Conservation (phyloP, 2,329 filamentous ascomycete genomes). For the Sporothrix schenckii region DNA sequence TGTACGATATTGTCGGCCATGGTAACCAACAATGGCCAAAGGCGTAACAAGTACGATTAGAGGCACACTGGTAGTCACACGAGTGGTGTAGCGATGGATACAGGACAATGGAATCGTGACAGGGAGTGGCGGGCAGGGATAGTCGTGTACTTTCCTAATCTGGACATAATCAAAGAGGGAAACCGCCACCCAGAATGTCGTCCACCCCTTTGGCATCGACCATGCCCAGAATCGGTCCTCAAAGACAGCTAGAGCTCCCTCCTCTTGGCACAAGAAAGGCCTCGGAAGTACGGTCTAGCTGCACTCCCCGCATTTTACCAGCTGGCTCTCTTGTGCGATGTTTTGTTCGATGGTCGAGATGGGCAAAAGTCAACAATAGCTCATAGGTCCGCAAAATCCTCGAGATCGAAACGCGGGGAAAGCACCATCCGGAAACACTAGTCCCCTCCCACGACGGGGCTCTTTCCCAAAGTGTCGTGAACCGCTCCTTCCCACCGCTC, state of each 20-base stretch:
- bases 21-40: background rate
- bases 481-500: background rate
- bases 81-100: background rate
- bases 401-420: constrained; percentile 16
- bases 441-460: constrained; percentile 1
- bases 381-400: background rate
- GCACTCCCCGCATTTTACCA: background rate
- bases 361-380: background rate
- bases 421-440: background rate
- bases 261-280: background rate
- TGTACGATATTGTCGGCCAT: background rate
- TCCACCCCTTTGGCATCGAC: background rate
- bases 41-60: no score
- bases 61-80: background rate
- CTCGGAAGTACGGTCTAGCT: background rate
- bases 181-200: constrained; percentile 5
- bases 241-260: background rate
- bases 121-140: background rate
- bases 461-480: constrained; percentile 8
- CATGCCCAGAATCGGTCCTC: background rate
- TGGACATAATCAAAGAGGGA: background rate
- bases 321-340: background rate
- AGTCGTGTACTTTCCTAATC: constrained; percentile 16
- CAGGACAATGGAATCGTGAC: constrained; percentile 8
- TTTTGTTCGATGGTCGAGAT: background rate